These are phyloP conservation scores for Inga leiocalycina DNA, from an alignment of 306 rosid species.

Conservation along the genomic window DNA sequence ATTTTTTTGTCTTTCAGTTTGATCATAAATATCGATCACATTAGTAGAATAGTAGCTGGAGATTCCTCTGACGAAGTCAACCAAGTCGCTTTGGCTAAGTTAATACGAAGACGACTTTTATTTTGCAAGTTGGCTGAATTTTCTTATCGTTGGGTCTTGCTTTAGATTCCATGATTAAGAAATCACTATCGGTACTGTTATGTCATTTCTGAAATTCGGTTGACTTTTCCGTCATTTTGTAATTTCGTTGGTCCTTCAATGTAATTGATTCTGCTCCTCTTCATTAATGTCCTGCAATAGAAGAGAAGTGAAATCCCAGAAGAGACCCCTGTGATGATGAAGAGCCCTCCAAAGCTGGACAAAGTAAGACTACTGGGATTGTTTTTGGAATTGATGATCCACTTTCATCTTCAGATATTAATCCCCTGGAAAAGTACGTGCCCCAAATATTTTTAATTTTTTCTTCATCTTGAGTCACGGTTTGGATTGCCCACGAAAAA, in stretches of 20 bases:
- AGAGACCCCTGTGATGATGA: slow-evolving; percentile 38
- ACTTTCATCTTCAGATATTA: slow-evolving; percentile 13
- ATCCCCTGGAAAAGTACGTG: slow-evolving; percentile 22
- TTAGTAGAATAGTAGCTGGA: neutral
- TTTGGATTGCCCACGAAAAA: slow-evolving; percentile 53
- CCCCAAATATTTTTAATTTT: slow-evolving; percentile 25
- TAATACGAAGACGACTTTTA: neutral
- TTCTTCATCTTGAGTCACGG: slow-evolving; percentile 37
- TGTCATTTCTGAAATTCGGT: no score
- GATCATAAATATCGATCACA: no score
- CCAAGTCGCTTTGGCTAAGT: neutral
- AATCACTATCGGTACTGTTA: no score
- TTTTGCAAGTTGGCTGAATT: neutral
- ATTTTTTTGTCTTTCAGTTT: no score
- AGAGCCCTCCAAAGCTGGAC: slow-evolving; percentile 52
- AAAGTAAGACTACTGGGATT: slow-evolving; percentile 35
- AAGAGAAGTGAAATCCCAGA: slow-evolving; percentile 21
- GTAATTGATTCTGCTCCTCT: no score
- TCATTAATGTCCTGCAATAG: neutral
- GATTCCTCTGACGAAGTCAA: neutral
- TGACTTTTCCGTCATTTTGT: no score
- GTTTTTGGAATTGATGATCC: neutral
- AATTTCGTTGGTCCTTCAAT: no score
- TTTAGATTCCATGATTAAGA: neutral
- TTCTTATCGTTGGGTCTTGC: neutral